Evolutionary conservation across 2,329 filamentous ascomycete species (phyloP).

Genomic region (Ceratocystis papillata): DNA sequence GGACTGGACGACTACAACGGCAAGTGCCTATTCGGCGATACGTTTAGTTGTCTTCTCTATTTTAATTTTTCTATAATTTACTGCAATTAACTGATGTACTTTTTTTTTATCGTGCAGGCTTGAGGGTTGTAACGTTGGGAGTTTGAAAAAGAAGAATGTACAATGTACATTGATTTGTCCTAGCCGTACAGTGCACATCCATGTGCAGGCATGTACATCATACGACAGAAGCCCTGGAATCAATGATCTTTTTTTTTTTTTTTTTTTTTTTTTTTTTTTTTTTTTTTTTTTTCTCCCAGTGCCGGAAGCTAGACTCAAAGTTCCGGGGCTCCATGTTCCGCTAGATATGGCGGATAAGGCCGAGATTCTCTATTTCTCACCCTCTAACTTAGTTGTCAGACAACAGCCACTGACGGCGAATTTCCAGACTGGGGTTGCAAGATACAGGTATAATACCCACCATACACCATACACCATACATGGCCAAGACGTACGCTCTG

Average conservation of each 20-base stretch:
- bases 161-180: background rate
- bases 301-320: background rate
- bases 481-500: background rate
- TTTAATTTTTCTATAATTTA: background rate
- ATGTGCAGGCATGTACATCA: background rate
- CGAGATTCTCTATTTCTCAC: background rate
- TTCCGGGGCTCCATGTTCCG: background rate
- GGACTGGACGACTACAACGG: background rate
- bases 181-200: background rate
- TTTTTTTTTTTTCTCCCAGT: background rate
- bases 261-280: background rate
- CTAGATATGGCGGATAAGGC: conserved; percentile 4
- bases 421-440: conserved; percentile 1
- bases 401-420: background rate
- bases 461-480: too few species aligned
- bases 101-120: background rate
- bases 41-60: background rate
- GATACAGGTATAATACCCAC: background rate
- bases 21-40: background rate
- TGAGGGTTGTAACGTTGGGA: background rate
- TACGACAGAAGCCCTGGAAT: background rate
- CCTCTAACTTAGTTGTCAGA: background rate
- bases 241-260: background rate
- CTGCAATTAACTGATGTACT: background rate
- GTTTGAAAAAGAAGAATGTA: background rate